Percentiles rank a stretch among this genome's conserved stretches.
These are phyloP conservation scores for Russula vinacea DNA, from an alignment of 768 basidiomycete genomes.

Conservation along the genomic window DNA sequence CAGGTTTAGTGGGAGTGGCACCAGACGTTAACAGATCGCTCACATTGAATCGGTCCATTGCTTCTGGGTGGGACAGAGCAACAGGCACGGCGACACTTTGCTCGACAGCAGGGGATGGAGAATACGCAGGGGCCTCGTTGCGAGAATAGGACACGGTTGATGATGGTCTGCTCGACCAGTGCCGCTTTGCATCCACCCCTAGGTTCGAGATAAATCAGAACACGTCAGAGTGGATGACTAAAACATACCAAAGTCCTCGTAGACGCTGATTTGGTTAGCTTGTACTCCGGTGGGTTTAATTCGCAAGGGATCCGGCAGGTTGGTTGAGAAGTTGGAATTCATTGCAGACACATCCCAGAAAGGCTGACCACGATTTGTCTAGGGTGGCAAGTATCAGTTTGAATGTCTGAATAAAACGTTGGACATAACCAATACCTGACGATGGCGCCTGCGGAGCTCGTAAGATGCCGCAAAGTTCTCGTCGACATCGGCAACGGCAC, in stretches of 20 bases:
- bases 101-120: constrained; percentile 64
- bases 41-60: constrained; percentile 85
- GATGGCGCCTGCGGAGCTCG: constrained; percentile 78
- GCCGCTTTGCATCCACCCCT: constrained; percentile 59
- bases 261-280: constrained; percentile 78
- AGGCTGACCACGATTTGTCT: constrained; percentile 65
- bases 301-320: constrained; percentile 84
- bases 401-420: not conserved
- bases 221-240: not conserved
- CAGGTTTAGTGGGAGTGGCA: constrained; percentile 5
- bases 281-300: constrained; percentile 82
- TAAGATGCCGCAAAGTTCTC: constrained; percentile 82
- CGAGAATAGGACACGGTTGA: constrained; percentile 69
- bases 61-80: constrained; percentile 69
- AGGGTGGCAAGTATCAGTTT: constrained; percentile 1
- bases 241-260: constrained; percentile 83
- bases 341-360: constrained; percentile 88
- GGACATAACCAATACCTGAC: constrained; percentile 55
- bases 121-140: constrained; percentile 46
- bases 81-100: constrained; percentile 41
- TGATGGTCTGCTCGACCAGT: constrained; percentile 58
- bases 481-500: constrained; percentile 89
- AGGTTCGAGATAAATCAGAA: constrained; percentile 5
- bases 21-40: constrained; percentile 33
- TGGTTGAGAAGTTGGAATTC: constrained; percentile 62